Conservation (phyloP, 2,329 filamentous ascomycete genomes). For the Aspergillus intermedius region DNA sequence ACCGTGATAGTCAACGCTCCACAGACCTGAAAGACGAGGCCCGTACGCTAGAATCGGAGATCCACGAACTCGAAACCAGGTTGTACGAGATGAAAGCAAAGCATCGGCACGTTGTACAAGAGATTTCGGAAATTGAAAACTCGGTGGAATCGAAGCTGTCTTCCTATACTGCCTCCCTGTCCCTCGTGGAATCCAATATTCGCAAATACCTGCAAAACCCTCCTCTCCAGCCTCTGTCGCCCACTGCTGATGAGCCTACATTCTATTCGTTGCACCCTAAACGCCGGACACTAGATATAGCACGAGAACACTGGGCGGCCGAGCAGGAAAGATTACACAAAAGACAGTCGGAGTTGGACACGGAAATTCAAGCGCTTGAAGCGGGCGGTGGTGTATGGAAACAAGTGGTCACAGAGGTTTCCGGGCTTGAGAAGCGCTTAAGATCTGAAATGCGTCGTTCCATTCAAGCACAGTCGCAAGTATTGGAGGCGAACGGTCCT, state of each 20-base stretch:
- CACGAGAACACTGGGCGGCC: conserved; percentile 49
- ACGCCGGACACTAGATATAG: conserved; percentile 55
- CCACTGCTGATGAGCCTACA: conserved; percentile 25
- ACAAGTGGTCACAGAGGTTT: conserved; percentile 46
- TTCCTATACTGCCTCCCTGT: conserved; percentile 52
- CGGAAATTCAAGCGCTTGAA: conserved; percentile 52
- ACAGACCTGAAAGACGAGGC: conserved; percentile 46
- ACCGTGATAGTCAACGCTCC: conserved; percentile 39
- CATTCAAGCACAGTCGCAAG: conserved; percentile 18
- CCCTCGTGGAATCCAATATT: conserved; percentile 50
- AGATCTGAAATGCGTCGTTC: conserved; percentile 27
- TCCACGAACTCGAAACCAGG: conserved; percentile 51
- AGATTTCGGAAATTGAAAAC: conserved; percentile 51
- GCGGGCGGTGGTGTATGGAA: conserved; percentile 56
- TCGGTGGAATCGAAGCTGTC: conserved; percentile 53
- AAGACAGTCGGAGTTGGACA: conserved; percentile 42
- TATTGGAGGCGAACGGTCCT: conserved; percentile 7
- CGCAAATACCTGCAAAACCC: conserved; percentile 46
- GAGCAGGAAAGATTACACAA: conserved; percentile 43
- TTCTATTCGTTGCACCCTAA: conserved; percentile 50
- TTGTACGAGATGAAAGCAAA: conserved; percentile 50
- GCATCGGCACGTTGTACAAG: conserved; percentile 47
- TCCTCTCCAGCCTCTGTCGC: conserved; percentile 34
- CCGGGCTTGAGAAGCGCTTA: conserved; percentile 43
- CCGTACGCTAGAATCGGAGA: conserved; percentile 48